phyloP scores from a whole-genome alignment of 164 flowering plant species.

The Vitis rupestris region DNA sequence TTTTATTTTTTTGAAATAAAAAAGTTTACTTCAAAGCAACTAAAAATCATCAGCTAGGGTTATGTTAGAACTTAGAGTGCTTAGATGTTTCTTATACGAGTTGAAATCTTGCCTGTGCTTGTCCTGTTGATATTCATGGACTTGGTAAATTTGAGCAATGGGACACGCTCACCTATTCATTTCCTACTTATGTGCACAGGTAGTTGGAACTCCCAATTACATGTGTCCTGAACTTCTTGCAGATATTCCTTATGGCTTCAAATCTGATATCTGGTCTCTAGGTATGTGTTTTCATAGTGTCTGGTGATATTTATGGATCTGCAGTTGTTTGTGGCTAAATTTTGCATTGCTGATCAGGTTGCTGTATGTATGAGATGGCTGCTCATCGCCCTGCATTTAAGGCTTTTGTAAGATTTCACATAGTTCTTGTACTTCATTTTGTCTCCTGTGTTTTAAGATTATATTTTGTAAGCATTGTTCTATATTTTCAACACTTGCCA shows the following conservation, averaged over 20 bases:
- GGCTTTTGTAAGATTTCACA: slow-evolving; percentile 79
- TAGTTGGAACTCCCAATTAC: slow-evolving; percentile 99
- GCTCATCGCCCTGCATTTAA: slow-evolving; percentile 99
- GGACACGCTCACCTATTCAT: no score
- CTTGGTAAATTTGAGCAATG: no score
- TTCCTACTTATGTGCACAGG: slow-evolving; percentile 41
- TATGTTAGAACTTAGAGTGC: no score
- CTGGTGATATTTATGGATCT: not conserved
- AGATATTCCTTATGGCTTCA: slow-evolving; percentile 98
- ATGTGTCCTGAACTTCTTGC: slow-evolving; percentile 99
- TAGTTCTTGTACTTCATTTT: not conserved
- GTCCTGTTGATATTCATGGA: no score
- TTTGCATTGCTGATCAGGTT: slow-evolving; percentile 52
- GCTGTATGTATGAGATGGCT: slow-evolving; percentile 99
- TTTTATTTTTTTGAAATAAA: no score
- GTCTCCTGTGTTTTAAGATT: not conserved
- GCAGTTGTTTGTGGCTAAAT: slow-evolving; percentile 4
- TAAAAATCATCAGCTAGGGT: no score
- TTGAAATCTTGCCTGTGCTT: no score
- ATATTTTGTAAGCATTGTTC: no score
- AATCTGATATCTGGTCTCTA: slow-evolving; percentile 98
- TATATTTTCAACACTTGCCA: no score
- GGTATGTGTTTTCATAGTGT: slow-evolving; percentile 40
- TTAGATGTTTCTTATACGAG: no score
- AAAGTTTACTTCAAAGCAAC: no score